Conservation (phyloP, 2,329 filamentous ascomycete genomes). For the Emergomyces orientalis region DNA sequence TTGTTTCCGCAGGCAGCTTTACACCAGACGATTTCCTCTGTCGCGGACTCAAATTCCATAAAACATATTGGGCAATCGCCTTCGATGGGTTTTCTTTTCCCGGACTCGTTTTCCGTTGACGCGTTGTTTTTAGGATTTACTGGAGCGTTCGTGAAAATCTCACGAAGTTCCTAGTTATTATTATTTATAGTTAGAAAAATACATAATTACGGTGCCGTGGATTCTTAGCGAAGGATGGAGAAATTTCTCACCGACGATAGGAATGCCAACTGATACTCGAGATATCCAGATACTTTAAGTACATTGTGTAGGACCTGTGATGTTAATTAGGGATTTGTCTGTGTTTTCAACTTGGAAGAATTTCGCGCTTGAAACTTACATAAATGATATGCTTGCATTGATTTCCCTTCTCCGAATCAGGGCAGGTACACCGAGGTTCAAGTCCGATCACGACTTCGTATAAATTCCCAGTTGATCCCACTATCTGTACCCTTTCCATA, state of each 20-base stretch:
- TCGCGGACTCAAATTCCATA: conserved; percentile 42
- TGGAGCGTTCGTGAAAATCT: conserved; percentile 47
- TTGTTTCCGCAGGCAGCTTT: conserved; percentile 54
- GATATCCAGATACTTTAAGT: conserved; percentile 46
- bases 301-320: conserved; percentile 46
- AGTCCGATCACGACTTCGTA: conserved; percentile 50
- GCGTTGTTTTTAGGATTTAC: conserved; percentile 37
- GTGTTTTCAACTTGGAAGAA: background rate
- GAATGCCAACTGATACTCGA: conserved; percentile 53
- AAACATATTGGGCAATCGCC: conserved; percentile 57
- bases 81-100: conserved; percentile 50
- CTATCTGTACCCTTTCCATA: conserved; percentile 46
- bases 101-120: conserved; percentile 28
- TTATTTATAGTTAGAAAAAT: background rate
- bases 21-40: conserved; percentile 48
- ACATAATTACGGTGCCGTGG: background rate
- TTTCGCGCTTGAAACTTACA: conserved; percentile 27
- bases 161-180: conserved; percentile 41
- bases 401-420: conserved; percentile 45
- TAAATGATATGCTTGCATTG: conserved; percentile 58
- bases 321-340: conserved; percentile 14
- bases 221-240: background rate
- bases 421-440: conserved; percentile 47
- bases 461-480: conserved; percentile 53
- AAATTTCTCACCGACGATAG: conserved; percentile 38